Percentiles rank a stretch among this genome's conserved stretches.
phyloP scores from a whole-genome alignment of 176 grass and related monocot species.

The Oryza glumipatula region DNA sequence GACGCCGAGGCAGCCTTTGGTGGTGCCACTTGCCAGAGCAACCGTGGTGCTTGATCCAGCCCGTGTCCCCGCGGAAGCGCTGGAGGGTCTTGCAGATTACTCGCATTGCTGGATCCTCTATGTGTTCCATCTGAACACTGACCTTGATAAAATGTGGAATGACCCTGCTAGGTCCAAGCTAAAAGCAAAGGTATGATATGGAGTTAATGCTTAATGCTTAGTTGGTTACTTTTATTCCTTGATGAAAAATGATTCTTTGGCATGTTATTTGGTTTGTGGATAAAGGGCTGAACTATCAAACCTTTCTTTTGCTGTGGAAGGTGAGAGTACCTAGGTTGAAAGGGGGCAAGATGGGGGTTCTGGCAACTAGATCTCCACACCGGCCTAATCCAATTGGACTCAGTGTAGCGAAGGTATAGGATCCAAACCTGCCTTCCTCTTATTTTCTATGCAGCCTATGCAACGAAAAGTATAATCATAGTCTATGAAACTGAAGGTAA shows the following conservation, averaged over 20 bases:
- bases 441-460: background rate
- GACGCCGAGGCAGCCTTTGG: slow-evolving; percentile 87
- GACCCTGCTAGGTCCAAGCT: slow-evolving; percentile 83
- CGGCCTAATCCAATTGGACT: slow-evolving; percentile 95
- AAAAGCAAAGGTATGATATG: slow-evolving; percentile 73
- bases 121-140: slow-evolving; percentile 93
- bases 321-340: slow-evolving; percentile 93
- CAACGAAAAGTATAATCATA: background rate
- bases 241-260: background rate
- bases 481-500: background rate
- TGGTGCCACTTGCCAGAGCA: slow-evolving; percentile 84
- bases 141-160: slow-evolving; percentile 95
- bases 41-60: slow-evolving; percentile 59
- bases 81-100: slow-evolving; percentile 78
- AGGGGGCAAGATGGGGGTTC: slow-evolving; percentile 86
- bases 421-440: background rate
- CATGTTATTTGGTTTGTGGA: background rate
- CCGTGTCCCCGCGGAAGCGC: slow-evolving; percentile 63
- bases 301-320: slow-evolving; percentile 51
- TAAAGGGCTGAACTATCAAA: background rate
- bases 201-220: background rate
- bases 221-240: background rate
- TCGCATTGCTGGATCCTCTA: slow-evolving; percentile 96
- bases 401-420: slow-evolving; percentile 84
- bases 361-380: slow-evolving; percentile 88